Percentiles rank a stretch among this genome's conserved stretches.
Conservation (phyloP, 768 basidiomycete genomes). For the Mycena amicta region DNA sequence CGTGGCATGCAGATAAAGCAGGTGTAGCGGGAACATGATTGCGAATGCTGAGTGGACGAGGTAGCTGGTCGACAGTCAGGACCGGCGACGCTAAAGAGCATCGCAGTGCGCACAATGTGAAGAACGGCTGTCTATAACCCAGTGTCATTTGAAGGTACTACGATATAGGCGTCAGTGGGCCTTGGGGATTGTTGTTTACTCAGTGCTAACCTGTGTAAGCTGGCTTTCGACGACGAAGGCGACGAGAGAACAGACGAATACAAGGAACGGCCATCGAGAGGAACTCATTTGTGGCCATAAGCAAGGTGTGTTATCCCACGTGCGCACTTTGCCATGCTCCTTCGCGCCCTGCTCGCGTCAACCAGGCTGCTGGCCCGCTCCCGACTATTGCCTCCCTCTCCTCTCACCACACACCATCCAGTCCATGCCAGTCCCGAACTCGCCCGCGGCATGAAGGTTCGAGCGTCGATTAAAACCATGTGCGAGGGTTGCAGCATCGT, state of each 20-base stretch:
- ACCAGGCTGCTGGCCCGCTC: conserved; percentile 60
- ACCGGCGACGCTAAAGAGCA: not conserved
- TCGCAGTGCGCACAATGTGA: conserved; percentile 72
- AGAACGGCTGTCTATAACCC: conserved; percentile 84
- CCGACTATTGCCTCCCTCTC: conserved; percentile 35
- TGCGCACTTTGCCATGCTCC: conserved; percentile 40
- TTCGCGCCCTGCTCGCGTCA: conserved; percentile 65
- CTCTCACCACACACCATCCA: conserved; percentile 34
- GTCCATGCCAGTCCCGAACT: conserved; percentile 37
- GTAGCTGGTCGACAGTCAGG: conserved; percentile 53
- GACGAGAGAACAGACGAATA: conserved; percentile 64
- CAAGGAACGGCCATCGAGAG: conserved; percentile 48
- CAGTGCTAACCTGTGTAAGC: conserved; percentile 71
- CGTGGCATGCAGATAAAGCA: conserved; percentile 58
- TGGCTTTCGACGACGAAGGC: conserved; percentile 81
- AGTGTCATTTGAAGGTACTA: conserved; percentile 81
- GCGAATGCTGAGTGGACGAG: conserved; percentile 82
- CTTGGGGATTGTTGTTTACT: too few relatives aligned
- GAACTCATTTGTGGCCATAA: conserved; percentile 3
- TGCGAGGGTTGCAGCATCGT: conserved; percentile 94
- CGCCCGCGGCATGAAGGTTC: conserved; percentile 92
- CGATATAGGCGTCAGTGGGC: too few relatives aligned
- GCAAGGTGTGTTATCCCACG: not conserved
- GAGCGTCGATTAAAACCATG: conserved; percentile 91
- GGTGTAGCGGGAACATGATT: conserved; percentile 81